Evolutionary conservation across 2,329 filamentous ascomycete genomes (phyloP).

Genomic region (Nemania sp.): DNA sequence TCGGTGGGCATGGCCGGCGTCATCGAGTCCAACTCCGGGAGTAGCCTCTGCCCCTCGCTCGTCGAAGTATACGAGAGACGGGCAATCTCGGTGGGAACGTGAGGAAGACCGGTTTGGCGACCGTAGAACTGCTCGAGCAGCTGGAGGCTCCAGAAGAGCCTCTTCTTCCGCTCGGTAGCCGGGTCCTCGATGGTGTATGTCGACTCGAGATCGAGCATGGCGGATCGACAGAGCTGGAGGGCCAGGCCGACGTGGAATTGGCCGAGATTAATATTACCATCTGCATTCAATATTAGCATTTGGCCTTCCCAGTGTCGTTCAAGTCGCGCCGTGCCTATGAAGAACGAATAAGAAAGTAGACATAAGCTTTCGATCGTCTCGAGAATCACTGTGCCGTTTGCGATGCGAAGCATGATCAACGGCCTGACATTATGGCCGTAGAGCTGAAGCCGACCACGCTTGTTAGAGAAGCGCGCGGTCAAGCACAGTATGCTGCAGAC

Average conservation of each 20-base stretch:
- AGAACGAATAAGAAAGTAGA: conserved; percentile 28
- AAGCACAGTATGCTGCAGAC: conserved; percentile 27
- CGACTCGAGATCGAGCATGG: conserved; percentile 28
- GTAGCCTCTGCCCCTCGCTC: conserved; percentile 17
- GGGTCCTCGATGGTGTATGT: conserved; percentile 20
- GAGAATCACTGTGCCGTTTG: conserved; percentile 24
- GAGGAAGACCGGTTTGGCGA: conserved; percentile 24
- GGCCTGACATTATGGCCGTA: conserved; percentile 29
- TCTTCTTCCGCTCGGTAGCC: conserved; percentile 22
- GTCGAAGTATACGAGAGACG: conserved; percentile 19
- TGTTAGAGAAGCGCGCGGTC: conserved; percentile 26
- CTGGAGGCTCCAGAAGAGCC: conserved; percentile 29
- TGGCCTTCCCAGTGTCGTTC: neutral
- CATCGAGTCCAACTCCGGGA: conserved; percentile 19
- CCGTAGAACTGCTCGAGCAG: conserved; percentile 28
- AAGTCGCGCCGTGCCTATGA: conserved; percentile 17
- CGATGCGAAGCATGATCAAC: conserved; percentile 29
- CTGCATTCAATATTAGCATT: conserved; percentile 17
- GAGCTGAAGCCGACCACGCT: conserved; percentile 22
- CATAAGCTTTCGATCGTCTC: conserved; percentile 30
- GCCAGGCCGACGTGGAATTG: conserved; percentile 29
- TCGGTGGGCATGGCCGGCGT: conserved; percentile 23
- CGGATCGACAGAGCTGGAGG: conserved; percentile 27
- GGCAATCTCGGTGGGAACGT: conserved; percentile 15
- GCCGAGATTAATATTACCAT: conserved; percentile 28